Percentiles rank a stretch among this genome's conserved stretches.
Conservation (phyloP, 306 rosid species). For the Cicer arietinum region DNA sequence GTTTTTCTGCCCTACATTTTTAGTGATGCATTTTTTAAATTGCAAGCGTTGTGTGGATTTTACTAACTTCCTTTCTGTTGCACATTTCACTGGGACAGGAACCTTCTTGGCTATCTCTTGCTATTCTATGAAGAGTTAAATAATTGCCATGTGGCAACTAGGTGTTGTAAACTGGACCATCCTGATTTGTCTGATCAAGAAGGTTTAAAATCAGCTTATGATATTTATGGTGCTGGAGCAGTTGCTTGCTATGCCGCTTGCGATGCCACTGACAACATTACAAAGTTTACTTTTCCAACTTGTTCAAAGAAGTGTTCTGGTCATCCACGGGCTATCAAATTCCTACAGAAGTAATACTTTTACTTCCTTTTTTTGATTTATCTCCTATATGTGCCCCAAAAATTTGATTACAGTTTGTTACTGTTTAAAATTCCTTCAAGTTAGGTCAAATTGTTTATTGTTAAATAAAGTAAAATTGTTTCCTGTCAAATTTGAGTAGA, state of each 20-base stretch:
- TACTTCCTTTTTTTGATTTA: constrained; percentile 29
- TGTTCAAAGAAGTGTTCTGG: constrained; percentile 64
- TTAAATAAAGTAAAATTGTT: constrained; percentile 25
- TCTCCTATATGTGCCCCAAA: constrained; percentile 6
- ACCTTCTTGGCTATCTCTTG: constrained; percentile 86
- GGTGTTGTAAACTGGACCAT: constrained; percentile 69
- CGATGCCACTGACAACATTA: constrained; percentile 43
- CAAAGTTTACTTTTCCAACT: constrained; percentile 73
- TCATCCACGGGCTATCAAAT: constrained; percentile 56
- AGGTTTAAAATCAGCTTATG: constrained; percentile 69
- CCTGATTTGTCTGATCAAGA: constrained; percentile 52
- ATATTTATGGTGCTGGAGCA: constrained; percentile 84
- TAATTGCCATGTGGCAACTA: constrained; percentile 64
- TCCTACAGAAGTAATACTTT: constrained; percentile 71
- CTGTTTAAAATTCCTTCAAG: constrained; percentile 17
- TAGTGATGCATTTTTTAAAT: neutral
- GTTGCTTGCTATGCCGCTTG: constrained; percentile 79
- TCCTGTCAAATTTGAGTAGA: constrained; percentile 16
- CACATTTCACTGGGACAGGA: constrained; percentile 64
- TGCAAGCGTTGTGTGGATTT: neutral
- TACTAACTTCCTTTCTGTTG: constrained; percentile 41
- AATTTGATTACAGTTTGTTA: constrained; percentile 4
- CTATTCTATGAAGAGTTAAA: constrained; percentile 63
- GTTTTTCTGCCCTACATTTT: neutral
- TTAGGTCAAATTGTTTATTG: constrained; percentile 27